Conservation (phyloP, 2,329 filamentous ascomycete genomes). For the Dactylellina drechsleri region DNA sequence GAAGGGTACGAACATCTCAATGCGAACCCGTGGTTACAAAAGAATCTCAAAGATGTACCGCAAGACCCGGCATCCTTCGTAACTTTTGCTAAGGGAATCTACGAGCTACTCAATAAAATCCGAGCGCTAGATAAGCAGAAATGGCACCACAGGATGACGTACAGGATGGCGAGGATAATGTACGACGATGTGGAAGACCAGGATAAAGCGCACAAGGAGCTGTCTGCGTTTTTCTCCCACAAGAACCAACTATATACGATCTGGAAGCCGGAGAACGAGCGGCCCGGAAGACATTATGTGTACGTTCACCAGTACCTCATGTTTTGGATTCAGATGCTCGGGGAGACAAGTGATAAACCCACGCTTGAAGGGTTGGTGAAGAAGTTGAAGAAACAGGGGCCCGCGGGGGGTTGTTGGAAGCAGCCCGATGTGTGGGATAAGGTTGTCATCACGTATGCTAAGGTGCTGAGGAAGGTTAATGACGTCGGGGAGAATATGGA, state of each 20-base stretch:
- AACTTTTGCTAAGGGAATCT: slow-evolving; percentile 41
- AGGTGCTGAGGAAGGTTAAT: slow-evolving; percentile 69
- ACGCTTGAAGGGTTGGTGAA: slow-evolving; percentile 82
- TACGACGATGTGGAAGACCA: slow-evolving; percentile 65
- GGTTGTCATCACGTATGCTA: slow-evolving; percentile 69
- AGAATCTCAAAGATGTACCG: slow-evolving; percentile 44
- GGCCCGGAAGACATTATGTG: slow-evolving; percentile 86
- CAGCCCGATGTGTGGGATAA: slow-evolving; percentile 73
- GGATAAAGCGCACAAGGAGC: slow-evolving; percentile 76
- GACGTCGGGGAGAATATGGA: slow-evolving; percentile 71
- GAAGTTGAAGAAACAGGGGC: slow-evolving; percentile 78
- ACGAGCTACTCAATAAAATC: slow-evolving; percentile 66
- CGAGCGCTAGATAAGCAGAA: slow-evolving; percentile 81
- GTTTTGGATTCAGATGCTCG: slow-evolving; percentile 80
- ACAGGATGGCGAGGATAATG: slow-evolving; percentile 73
- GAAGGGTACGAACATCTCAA: slow-evolving; percentile 48
- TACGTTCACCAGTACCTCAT: slow-evolving; percentile 88
- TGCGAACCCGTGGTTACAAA: slow-evolving; percentile 46
- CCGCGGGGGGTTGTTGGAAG: slow-evolving; percentile 74
- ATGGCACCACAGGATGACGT: slow-evolving; percentile 93
- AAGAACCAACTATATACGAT: slow-evolving; percentile 96
- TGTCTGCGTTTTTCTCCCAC: slow-evolving; percentile 86
- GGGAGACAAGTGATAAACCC: slow-evolving; percentile 76
- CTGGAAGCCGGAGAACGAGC: slow-evolving; percentile 89
- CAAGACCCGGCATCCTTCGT: slow-evolving; percentile 53